phyloP scores from a whole-genome alignment of 2,329 filamentous ascomycete genomes.

The Penicillium corylophilum region DNA sequence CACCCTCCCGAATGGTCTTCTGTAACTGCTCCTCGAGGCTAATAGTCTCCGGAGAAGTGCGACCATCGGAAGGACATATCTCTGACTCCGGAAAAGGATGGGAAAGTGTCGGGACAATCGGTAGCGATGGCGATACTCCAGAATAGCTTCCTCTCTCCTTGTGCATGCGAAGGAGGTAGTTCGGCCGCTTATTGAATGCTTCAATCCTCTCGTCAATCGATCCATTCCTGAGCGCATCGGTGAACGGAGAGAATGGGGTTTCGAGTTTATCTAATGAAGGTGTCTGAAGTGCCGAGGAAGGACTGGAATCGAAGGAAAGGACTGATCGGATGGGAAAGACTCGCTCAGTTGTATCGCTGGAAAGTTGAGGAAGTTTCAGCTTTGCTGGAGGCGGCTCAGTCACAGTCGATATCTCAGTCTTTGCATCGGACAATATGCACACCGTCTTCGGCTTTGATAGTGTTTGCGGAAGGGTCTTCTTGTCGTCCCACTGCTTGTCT shows the following conservation, averaged over 20 bases:
- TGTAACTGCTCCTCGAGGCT: background rate
- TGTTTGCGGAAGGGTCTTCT: constrained; percentile 7
- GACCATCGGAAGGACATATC: background rate
- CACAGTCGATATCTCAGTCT: constrained; percentile 15
- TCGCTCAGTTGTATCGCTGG: constrained; percentile 51
- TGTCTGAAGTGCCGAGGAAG: constrained; percentile 25
- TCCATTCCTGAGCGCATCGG: constrained; percentile 8
- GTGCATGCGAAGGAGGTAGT: constrained; percentile 8
- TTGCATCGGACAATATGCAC: constrained; percentile 21
- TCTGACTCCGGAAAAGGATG: background rate
- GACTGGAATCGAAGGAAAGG: constrained; percentile 63
- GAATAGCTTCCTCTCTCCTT: constrained; percentile 3
- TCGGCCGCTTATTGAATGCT: background rate
- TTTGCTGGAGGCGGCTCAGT: constrained; percentile 15
- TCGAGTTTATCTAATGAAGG: constrained; percentile 25
- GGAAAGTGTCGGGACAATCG: background rate
- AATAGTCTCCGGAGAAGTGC: background rate
- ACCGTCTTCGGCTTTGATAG: constrained; percentile 21
- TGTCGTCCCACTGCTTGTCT: constrained; percentile 5
- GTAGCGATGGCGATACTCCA: background rate
- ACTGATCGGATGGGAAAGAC: constrained; percentile 81
- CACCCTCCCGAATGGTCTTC: constrained; percentile 1
- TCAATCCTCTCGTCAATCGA: constrained; percentile 1
- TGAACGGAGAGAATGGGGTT: constrained; percentile 18
- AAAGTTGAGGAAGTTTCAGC: constrained; percentile 27